These are phyloP conservation scores for Allomyces macrogynus DNA, from an alignment of 192 early-diverging fungal genomes.

Conservation along the genomic window DNA sequence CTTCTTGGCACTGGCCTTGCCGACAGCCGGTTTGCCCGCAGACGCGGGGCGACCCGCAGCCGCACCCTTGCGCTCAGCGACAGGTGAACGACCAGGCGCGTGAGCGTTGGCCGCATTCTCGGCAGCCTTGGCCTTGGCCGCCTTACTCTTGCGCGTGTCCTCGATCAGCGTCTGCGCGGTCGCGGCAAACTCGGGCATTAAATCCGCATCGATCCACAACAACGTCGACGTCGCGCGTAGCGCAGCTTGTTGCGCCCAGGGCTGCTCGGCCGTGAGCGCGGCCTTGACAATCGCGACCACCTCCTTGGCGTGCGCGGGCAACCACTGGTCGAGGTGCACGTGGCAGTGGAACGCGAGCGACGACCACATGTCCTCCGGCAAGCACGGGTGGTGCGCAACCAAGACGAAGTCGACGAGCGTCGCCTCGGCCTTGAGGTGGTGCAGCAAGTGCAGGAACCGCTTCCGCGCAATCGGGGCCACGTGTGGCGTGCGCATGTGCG, in stretches of 20 bases:
- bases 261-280: no score
- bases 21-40: neutral
- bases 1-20: neutral
- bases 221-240: neutral
- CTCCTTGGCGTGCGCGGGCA: neutral
- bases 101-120: neutral
- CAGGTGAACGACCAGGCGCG: neutral
- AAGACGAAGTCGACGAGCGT: neutral
- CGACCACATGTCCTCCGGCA: neutral
- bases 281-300: no score
- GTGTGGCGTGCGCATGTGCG: neutral
- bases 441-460: neutral
- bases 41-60: neutral
- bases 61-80: neutral
- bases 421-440: neutral
- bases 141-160: neutral
- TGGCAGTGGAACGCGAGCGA: neutral
- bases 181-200: no score
- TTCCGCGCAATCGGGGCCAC: neutral
- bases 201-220: neutral
- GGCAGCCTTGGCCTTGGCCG: neutral
- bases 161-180: no score
- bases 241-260: neutral
- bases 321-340: neutral
- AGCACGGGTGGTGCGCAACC: neutral